phyloP scores from a whole-genome alignment of 495 filamentous ascomycete genomes.

The Aspergillus wentii region DNA sequence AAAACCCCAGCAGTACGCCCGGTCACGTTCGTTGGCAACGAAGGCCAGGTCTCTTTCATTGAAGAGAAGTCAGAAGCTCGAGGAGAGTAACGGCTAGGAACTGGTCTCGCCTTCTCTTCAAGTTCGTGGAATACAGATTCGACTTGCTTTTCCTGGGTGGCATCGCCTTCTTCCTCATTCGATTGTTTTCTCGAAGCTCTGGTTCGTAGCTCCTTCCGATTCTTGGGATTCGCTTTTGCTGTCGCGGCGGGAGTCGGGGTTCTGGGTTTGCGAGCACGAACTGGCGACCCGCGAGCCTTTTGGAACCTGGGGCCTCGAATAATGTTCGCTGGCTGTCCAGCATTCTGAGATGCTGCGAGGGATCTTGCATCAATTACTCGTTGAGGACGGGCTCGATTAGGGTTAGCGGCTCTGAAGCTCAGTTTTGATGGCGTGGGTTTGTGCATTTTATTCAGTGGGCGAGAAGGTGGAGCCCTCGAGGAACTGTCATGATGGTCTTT shows the following conservation, averaged over 20 bases:
- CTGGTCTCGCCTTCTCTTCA: constrained; percentile 22
- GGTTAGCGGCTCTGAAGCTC: constrained; percentile 9
- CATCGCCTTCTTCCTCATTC: constrained; percentile 22
- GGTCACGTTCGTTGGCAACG: constrained; percentile 28
- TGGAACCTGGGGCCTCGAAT: constrained; percentile 28
- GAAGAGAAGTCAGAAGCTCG: constrained; percentile 19
- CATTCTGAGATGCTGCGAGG: constrained; percentile 27
- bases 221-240: constrained; percentile 5
- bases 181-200: neutral
- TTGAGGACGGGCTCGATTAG: constrained; percentile 20
- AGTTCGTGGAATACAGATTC: constrained; percentile 29
- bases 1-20: constrained; percentile 25
- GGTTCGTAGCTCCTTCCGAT: neutral
- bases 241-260: constrained; percentile 2
- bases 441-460: constrained; percentile 10
- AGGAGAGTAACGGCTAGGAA: constrained; percentile 32
- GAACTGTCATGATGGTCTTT: too few species aligned
- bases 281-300: constrained; percentile 12
- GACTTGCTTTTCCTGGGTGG: constrained; percentile 16
- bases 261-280: constrained; percentile 17
- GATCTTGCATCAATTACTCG: constrained; percentile 38
- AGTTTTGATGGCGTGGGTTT: constrained; percentile 18
- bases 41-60: constrained; percentile 39
- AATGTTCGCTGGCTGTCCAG: constrained; percentile 26
- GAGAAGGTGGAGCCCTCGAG: constrained; percentile 7